phyloP scores from a whole-genome alignment of 805 yeast genomes.

The Yamadazyma takamatsuzukensis region DNA sequence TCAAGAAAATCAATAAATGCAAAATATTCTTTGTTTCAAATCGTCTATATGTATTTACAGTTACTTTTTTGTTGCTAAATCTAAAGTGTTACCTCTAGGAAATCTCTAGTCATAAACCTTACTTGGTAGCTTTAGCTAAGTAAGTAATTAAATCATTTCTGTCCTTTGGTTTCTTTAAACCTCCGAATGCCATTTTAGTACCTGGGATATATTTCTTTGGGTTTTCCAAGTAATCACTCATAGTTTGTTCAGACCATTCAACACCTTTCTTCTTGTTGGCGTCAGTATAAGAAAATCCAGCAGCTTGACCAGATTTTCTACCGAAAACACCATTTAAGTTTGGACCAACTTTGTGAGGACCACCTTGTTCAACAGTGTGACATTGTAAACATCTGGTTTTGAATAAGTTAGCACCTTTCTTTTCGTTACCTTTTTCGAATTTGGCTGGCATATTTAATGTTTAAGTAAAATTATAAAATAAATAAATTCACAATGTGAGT shows the following conservation, averaged over 20 bases:
- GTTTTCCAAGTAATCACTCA: constrained; percentile 95
- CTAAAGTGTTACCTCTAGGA: too few species aligned
- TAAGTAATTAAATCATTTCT: constrained; percentile 94
- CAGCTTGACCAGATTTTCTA: constrained; percentile 88
- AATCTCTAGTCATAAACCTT: too few species aligned
- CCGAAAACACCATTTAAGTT: constrained; percentile 94
- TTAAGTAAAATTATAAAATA: constrained; percentile 1
- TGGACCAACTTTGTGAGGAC: constrained; percentile 99
- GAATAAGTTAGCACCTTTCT: constrained; percentile 96
- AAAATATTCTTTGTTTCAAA: too few species aligned
- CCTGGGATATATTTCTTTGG: constrained; percentile 99
- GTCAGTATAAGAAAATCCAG: constrained; percentile 93
- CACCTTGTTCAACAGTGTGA: constrained; percentile 95
- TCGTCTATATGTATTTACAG: too few species aligned
- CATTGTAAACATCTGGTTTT: constrained; percentile 99
- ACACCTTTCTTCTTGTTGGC: constrained; percentile 98
- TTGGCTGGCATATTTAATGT: constrained; percentile 38
- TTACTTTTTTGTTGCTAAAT: too few species aligned
- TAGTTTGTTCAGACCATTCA: constrained; percentile 78
- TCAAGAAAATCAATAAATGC: too few species aligned
- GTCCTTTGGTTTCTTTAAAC: constrained; percentile 98
- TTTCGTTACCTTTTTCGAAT: constrained; percentile 43
- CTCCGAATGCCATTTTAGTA: constrained; percentile 99
- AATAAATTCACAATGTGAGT: too few species aligned
- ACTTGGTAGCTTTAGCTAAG: constrained; percentile 49